These are phyloP conservation scores for Candida adriatica DNA, from an alignment of 805 yeast species.

Conservation along the genomic window DNA sequence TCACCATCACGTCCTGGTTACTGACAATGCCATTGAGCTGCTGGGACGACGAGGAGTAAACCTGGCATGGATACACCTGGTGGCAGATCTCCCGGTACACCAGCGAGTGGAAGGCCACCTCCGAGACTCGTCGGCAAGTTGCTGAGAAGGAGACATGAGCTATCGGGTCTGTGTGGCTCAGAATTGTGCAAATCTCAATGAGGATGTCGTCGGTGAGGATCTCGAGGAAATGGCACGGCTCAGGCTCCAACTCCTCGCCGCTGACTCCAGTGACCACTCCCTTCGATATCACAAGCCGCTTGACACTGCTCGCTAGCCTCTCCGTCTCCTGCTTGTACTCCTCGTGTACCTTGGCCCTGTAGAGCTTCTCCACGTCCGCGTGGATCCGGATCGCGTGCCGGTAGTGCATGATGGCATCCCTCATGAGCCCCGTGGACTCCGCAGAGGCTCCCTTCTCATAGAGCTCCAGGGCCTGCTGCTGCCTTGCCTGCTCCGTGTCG, in stretches of 20 bases:
- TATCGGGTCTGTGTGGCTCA: conserved; percentile 45
- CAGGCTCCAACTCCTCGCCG: conserved; percentile 12
- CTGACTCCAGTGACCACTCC: not conserved
- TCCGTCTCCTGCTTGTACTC: conserved; percentile 25
- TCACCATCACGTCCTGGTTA: conserved; percentile 31
- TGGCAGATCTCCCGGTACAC: conserved; percentile 47
- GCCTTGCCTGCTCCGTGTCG: conserved; percentile 9
- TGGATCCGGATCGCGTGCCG: conserved; percentile 55
- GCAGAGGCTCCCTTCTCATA: conserved; percentile 68
- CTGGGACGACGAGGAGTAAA: conserved; percentile 39
- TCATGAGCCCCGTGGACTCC: conserved; percentile 67
- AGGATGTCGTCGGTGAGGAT: conserved; percentile 55
- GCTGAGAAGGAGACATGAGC: conserved; percentile 59
- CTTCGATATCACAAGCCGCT: not conserved
- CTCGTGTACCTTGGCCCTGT: conserved; percentile 49
- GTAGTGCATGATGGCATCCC: conserved; percentile 75
- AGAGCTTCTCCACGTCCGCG: conserved; percentile 57
- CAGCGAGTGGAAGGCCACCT: conserved; percentile 45
- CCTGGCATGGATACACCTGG: conserved; percentile 46
- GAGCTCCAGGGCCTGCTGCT: conserved; percentile 44
- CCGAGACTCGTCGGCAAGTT: conserved; percentile 51
- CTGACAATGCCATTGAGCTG: conserved; percentile 29
- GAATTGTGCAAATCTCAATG: conserved; percentile 38
- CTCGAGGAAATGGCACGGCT: conserved; percentile 36
- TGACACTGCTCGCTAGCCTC: not conserved